phyloP scores from a whole-genome alignment of 768 basidiomycete species.

The Roridomyces roridus region DNA sequence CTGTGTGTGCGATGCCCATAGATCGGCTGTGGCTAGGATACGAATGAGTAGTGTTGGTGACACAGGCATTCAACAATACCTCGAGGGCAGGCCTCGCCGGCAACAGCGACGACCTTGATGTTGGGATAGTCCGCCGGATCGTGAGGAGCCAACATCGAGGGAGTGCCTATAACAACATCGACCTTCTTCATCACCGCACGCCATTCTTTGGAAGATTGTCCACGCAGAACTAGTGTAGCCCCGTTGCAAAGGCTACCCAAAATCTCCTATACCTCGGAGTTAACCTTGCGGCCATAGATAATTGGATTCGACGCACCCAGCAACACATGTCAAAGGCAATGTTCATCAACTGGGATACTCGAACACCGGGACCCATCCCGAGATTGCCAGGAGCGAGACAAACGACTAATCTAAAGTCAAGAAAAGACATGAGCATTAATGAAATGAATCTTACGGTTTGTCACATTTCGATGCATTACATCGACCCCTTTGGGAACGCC shows the following conservation, averaged over 20 bases:
- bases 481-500: conserved; percentile 67
- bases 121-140: conserved; percentile 59
- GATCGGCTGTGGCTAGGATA: conserved; percentile 43
- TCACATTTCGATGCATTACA: conserved; percentile 64
- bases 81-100: conserved; percentile 64
- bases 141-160: conserved; percentile 55
- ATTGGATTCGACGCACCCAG: conserved; percentile 54
- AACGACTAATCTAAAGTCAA: conserved; percentile 39
- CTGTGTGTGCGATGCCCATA: conserved; percentile 48
- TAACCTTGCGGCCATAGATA: too few relatives aligned
- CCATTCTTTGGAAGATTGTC: conserved; percentile 58
- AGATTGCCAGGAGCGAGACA: conserved; percentile 59
- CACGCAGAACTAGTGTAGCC: conserved; percentile 57
- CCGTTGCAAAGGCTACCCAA: conserved; percentile 58
- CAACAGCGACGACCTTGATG: conserved; percentile 58
- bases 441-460: conserved; percentile 50
- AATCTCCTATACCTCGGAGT: conserved; percentile 51
- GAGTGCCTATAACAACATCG: conserved; percentile 59
- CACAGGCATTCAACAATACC: conserved; percentile 30
- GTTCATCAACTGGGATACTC: conserved; percentile 66
- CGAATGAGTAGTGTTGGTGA: background rate
- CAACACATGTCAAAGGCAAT: conserved; percentile 73
- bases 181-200: conserved; percentile 53
- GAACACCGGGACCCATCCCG: conserved; percentile 59
- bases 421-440: conserved; percentile 18